Evolutionary conservation across 495 filamentous ascomycete species (phyloP).

Genomic region (Xylaria flabelliformis): DNA sequence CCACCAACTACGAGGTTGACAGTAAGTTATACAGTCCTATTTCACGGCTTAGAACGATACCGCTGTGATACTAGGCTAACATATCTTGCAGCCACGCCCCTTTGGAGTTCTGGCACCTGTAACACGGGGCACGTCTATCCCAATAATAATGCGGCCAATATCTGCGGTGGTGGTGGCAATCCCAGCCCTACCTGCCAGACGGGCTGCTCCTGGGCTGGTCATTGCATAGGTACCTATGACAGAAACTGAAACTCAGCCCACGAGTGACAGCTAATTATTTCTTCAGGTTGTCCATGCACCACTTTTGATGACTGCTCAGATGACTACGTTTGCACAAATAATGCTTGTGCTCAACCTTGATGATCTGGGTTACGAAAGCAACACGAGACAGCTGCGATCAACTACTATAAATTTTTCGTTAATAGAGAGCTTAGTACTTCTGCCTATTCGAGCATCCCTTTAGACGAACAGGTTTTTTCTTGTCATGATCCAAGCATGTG

Average conservation of each 20-base stretch:
- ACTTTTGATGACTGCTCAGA: constrained; percentile 32
- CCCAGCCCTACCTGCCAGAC: constrained; percentile 24
- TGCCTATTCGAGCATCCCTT: no score
- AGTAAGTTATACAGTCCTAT: constrained; percentile 26
- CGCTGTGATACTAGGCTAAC: not conserved
- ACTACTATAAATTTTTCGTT: not conserved
- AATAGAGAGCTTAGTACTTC: not conserved
- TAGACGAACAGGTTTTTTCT: no score
- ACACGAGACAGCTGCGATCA: not conserved
- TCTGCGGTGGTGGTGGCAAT: constrained; percentile 20
- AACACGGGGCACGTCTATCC: constrained; percentile 31
- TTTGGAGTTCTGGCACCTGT: constrained; percentile 30
- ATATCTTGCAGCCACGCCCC: constrained; percentile 30
- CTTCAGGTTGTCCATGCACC: constrained; percentile 27
- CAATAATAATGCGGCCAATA: constrained; percentile 18
- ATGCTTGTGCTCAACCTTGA: constrained; percentile 18
- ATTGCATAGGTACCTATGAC: constrained; percentile 30
- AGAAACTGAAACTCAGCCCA: not conserved
- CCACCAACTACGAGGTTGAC: constrained; percentile 30
- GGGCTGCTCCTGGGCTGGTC: constrained; percentile 30
- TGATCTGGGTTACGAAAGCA: not conserved
- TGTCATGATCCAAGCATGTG: no score
- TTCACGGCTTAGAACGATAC: not conserved
- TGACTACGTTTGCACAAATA: constrained; percentile 31
- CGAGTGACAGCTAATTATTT: not conserved